Conservation (phyloP, 2,329 filamentous ascomycete genomes). For the Diaporthe vexans region DNA sequence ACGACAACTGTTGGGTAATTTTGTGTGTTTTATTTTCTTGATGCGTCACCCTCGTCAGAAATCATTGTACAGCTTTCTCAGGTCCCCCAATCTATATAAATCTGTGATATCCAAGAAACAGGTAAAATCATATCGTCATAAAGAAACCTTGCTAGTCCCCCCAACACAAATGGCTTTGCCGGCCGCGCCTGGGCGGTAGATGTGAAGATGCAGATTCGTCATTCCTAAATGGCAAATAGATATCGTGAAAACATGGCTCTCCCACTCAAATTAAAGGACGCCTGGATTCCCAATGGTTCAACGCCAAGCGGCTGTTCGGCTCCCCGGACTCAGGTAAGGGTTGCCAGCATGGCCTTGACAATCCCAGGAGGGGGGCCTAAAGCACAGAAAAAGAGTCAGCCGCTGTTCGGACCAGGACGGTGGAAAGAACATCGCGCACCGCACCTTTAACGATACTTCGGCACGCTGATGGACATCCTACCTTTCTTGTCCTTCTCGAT, state of each 20-base stretch:
- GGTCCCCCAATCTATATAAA: slow-evolving; percentile 33
- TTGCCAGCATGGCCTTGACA: slow-evolving; percentile 79
- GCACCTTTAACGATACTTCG: slow-evolving; percentile 75
- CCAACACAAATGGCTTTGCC: not conserved
- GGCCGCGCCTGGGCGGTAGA: not conserved
- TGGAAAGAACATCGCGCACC: slow-evolving; percentile 50
- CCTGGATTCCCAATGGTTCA: not conserved
- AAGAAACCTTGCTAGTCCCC: slow-evolving; percentile 25
- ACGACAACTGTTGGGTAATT: slow-evolving; percentile 9
- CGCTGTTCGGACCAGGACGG: slow-evolving; percentile 25
- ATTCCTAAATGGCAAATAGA: slow-evolving; percentile 19
- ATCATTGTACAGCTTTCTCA: slow-evolving; percentile 10
- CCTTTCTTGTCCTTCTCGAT: slow-evolving; percentile 95
- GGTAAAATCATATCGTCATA: slow-evolving; percentile 37
- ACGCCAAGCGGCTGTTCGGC: slow-evolving; percentile 22
- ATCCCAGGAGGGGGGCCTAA: slow-evolving; percentile 74
- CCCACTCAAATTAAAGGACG: not conserved
- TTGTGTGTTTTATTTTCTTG: slow-evolving; percentile 20
- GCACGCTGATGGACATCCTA: slow-evolving; percentile 91
- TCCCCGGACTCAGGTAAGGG: slow-evolving; percentile 70
- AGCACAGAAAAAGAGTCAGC: slow-evolving; percentile 37
- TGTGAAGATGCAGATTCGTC: slow-evolving; percentile 28
- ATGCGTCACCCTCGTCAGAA: not conserved
- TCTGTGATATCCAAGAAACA: slow-evolving; percentile 6
- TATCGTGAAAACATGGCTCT: slow-evolving; percentile 34